Evolutionary conservation across 2,329 filamentous ascomycete genomes (phyloP).

Genomic region (Alternaria brassicae): DNA sequence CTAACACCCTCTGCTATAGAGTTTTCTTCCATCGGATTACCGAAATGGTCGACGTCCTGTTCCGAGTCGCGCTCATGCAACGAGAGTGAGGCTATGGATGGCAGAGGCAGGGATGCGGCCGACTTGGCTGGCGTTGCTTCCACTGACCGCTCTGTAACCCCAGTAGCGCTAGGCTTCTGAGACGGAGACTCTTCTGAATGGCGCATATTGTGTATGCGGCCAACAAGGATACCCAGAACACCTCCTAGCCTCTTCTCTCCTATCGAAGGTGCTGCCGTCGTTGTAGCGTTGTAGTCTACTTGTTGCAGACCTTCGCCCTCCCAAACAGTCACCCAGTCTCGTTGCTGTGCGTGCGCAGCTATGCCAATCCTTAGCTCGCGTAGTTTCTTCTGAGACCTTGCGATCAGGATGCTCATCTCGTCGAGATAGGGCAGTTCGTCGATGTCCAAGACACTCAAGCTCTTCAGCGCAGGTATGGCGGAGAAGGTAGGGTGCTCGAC

Average conservation of each 20-base stretch:
- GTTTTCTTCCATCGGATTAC: slow-evolving; percentile 34
- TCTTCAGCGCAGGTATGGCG: slow-evolving; percentile 75
- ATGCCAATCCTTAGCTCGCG: slow-evolving; percentile 78
- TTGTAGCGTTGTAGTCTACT: slow-evolving; percentile 65
- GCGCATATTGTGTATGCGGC: slow-evolving; percentile 68
- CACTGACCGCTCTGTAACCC: slow-evolving; percentile 22
- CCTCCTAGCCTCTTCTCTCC: slow-evolving; percentile 71
- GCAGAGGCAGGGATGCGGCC: slow-evolving; percentile 19
- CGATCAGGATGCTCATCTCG: slow-evolving; percentile 80
- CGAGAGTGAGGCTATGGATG: slow-evolving; percentile 28
- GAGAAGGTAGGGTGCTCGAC: slow-evolving; percentile 84
- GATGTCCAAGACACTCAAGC: slow-evolving; percentile 78
- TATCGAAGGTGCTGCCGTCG: slow-evolving; percentile 60
- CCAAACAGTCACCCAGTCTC: slow-evolving; percentile 68
- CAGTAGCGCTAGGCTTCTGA: slow-evolving; percentile 16
- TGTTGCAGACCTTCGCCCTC: slow-evolving; percentile 69
- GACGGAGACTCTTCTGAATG: slow-evolving; percentile 40
- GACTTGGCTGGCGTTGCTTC: slow-evolving; percentile 30
- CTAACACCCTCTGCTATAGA: slow-evolving; percentile 36
- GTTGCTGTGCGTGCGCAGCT: slow-evolving; percentile 60
- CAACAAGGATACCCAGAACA: slow-evolving; percentile 71
- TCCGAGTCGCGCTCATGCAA: slow-evolving; percentile 43
- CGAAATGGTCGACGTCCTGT: slow-evolving; percentile 36
- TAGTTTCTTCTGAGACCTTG: slow-evolving; percentile 70
- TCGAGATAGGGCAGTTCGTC: slow-evolving; percentile 84